Conservation (phyloP, 257 asterid species). For the Mitragyna speciosa region DNA sequence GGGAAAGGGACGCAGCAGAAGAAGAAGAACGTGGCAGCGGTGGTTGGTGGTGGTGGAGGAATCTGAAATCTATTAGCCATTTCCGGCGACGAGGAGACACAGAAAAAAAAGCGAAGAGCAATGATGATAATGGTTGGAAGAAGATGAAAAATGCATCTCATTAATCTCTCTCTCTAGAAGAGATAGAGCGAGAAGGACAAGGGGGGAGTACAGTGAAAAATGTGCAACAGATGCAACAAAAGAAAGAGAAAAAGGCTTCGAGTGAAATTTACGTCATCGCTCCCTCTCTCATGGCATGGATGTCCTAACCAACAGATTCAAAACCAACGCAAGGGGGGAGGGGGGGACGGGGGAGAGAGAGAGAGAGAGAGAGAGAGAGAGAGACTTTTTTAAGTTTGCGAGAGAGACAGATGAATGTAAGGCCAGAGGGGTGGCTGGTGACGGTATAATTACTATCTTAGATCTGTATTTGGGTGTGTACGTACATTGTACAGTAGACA, state of each 20-base stretch:
- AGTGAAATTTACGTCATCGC: conserved; percentile 12
- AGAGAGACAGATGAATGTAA: no score
- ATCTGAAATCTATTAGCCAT: background rate
- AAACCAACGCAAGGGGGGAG: no score
- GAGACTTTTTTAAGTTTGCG: no score
- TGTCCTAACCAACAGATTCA: no score
- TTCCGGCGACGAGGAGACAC: background rate
- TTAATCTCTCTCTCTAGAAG: background rate
- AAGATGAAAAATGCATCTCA: background rate
- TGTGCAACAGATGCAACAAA: background rate
- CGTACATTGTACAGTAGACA: no score
- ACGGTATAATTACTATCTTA: no score
- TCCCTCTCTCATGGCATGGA: no score
- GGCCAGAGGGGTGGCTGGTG: no score
- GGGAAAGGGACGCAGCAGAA: background rate
- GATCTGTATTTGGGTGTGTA: no score
- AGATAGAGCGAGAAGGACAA: background rate
- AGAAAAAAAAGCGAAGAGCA: background rate
- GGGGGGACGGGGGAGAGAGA: no score
- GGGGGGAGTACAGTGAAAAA: background rate
- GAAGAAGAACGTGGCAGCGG: background rate
- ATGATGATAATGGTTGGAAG: background rate
- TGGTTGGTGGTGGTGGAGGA: background rate
- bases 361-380: no score
- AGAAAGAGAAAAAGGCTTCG: conserved; percentile 3